Percentiles rank a stretch among this genome's conserved stretches.
These are phyloP conservation scores for Pachysandra terminalis DNA, from an alignment of 164 flowering plant species.

Conservation along the genomic window DNA sequence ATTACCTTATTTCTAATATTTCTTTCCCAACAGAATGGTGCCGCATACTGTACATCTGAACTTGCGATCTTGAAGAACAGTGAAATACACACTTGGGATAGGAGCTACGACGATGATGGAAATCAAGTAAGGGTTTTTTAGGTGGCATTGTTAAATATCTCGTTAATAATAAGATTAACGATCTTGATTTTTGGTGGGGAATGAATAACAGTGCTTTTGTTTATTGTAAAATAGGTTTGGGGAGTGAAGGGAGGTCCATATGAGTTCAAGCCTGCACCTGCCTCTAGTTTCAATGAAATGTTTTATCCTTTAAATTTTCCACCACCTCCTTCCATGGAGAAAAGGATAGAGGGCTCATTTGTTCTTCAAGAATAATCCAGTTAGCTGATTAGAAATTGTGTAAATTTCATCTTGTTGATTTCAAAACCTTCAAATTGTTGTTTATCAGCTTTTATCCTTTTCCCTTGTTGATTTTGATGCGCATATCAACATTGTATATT, in stretches of 20 bases:
- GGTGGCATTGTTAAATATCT: neutral
- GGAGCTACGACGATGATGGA: slow-evolving; percentile 87
- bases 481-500: no score
- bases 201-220: neutral
- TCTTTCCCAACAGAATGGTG: slow-evolving; percentile 63
- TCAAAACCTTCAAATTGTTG: no score
- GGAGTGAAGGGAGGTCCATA: slow-evolving; percentile 89
- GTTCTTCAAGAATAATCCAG: slow-evolving; percentile 50
- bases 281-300: slow-evolving; percentile 52
- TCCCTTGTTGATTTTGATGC: slow-evolving; percentile 1
- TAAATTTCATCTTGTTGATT: neutral
- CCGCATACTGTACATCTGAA: slow-evolving; percentile 80
- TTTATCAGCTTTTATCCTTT: neutral
- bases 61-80: slow-evolving; percentile 72
- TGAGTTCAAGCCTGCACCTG: slow-evolving; percentile 90
- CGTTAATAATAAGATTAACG: no score
- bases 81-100: slow-evolving; percentile 84
- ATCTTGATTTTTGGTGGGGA: no score
- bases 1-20: neutral
- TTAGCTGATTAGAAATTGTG: neutral
- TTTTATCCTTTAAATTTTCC: slow-evolving; percentile 45
- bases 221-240: slow-evolving; percentile 68
- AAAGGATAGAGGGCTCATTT: slow-evolving; percentile 72
- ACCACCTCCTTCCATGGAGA: slow-evolving; percentile 40
- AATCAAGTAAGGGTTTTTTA: slow-evolving; percentile 70